Conservation (phyloP, 768 basidiomycete species). For the Boletus sp. region DNA sequence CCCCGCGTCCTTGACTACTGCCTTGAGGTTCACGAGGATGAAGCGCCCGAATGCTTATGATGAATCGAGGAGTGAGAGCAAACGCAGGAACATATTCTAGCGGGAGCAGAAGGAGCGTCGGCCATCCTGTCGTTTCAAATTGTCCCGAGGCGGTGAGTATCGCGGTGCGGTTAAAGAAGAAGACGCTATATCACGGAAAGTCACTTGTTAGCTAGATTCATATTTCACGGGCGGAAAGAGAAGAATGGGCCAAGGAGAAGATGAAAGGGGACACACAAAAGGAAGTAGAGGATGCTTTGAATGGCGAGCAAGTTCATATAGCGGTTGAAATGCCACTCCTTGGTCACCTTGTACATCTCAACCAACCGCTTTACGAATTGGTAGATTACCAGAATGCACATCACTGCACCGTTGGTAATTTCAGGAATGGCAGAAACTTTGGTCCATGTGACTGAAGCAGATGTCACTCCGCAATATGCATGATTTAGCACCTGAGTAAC, state of each 20-base stretch:
- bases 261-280: conserved; percentile 4
- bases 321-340: conserved; percentile 4
- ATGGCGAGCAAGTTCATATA: conserved; percentile 5
- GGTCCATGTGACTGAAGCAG: conserved; percentile 2
- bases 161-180: conserved; percentile 6
- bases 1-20: not conserved
- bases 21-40: not conserved
- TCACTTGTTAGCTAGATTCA: not conserved
- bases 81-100: conserved; percentile 6
- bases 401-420: not conserved
- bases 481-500: not conserved
- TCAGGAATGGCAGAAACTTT: not conserved
- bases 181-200: not conserved
- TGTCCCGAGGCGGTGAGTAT: not conserved
- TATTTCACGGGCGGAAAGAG: too few relatives aligned
- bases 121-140: conserved; percentile 1
- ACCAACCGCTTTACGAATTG: not conserved
- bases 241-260: not conserved
- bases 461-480: not conserved
- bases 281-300: conserved; percentile 10
- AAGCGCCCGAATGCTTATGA: conserved; percentile 3
- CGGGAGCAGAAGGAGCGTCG: not conserved
- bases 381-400: conserved; percentile 4
- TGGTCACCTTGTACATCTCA: conserved; percentile 2
- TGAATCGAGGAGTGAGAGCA: conserved; percentile 11